Evolutionary conservation across 2,329 filamentous ascomycete species (phyloP), one percentile per base, ranked within the genome.

Genomic region (Neodidymelliopsis sp.): DNA sequence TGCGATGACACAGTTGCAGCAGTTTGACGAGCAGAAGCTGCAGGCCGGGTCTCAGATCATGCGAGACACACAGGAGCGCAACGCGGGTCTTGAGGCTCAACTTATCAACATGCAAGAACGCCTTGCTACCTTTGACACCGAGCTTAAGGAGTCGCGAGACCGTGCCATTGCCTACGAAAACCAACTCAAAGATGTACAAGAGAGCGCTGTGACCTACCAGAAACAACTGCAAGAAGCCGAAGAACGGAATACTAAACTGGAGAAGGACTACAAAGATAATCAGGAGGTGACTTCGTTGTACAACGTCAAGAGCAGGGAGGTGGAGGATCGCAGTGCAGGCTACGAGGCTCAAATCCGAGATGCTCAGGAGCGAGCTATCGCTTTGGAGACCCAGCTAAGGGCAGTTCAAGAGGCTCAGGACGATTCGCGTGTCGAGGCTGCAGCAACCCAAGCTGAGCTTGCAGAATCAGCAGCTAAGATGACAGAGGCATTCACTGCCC

Each of bases 371-470:
- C 64, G 68, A 13, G 62, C 70, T 15, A 49, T 67, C n/a, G 50
- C 55, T 13, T 62, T 75, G 11, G 69, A 75, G 37, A 46, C 36
- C 10, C 60, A 74, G 24, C 59, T 74, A 9, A 52, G 57, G 20
- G 66, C 72, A 18, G 56, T 67, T 34, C 67, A 70, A 31, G 34
- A 44, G 25, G 53, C 55, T 3, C 54, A 57, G 27, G 70, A 76
- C 20, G 65, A 73, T 15, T 67, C 69, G 11, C 67, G 66, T 18
- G 60, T 66, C 12, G 63, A 69, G 49, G 67, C 55, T 12, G 65
- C 64, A 35, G 69, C 71, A 42, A 71, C 66, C 10, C 67, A 74
- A 53, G 62, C 68, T n/a, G 66, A 73, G 39, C 62, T 74, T 16
- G 48, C 60, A 9, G 67, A 71, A 22, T 65, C 69, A n/a, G 54